Conservation (phyloP, 495 filamentous ascomycete genomes). For the Sabuloglossum arenarium region DNA sequence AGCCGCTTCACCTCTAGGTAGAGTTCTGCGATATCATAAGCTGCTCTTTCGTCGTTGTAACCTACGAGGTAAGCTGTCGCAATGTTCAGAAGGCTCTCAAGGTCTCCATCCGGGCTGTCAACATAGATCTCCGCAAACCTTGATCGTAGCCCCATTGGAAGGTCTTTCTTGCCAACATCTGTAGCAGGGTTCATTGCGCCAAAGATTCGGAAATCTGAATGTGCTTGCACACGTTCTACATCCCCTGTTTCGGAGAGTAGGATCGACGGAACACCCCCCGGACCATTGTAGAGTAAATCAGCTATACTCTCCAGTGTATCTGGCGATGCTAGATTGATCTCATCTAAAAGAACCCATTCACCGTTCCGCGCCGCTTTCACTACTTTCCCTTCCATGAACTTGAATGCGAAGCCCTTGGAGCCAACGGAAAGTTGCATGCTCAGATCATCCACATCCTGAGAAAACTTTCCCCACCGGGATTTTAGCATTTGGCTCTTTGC, state of each 20-base stretch:
- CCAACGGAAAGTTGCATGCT: constrained; percentile 62
- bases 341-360: constrained; percentile 94
- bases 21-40: constrained; percentile 57
- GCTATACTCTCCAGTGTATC: constrained; percentile 89
- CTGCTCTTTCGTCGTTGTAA: constrained; percentile 36
- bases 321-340: constrained; percentile 87
- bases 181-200: constrained; percentile 98
- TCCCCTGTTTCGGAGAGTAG: constrained; percentile 82
- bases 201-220: constrained; percentile 88
- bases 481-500: constrained; percentile 42
- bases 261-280: constrained; percentile 49
- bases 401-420: constrained; percentile 71
- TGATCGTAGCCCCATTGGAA: constrained; percentile 64
- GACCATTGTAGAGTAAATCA: constrained; percentile 53
- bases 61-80: constrained; percentile 69
- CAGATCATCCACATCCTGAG: constrained; percentile 51
- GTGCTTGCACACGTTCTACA: constrained; percentile 68
- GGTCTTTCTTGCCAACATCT: constrained; percentile 85
- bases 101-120: constrained; percentile 61
- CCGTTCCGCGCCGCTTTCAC: constrained; percentile 83
- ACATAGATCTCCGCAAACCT: constrained; percentile 92
- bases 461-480: constrained; percentile 63
- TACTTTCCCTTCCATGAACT: constrained; percentile 88
- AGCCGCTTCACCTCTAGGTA: constrained; percentile 74
- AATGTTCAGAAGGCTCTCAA: constrained; percentile 63